These are phyloP conservation scores for Aspergillus glaucus DNA, from an alignment of 2,329 filamentous ascomycete genomes.

Conservation along the genomic window DNA sequence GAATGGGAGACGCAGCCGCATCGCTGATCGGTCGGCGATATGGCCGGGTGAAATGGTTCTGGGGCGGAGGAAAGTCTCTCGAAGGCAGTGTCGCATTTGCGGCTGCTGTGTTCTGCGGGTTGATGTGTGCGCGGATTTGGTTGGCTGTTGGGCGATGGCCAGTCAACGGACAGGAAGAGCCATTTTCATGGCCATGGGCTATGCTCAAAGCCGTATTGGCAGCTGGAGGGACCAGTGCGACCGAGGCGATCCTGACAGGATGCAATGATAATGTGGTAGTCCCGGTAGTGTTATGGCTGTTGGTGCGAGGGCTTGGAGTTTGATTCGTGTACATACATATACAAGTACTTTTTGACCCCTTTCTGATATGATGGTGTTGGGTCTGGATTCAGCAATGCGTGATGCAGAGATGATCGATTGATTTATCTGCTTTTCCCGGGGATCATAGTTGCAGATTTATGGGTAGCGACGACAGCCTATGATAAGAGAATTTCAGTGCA, in stretches of 20 bases:
- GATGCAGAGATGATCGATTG: too few relatives aligned
- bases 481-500: too few relatives aligned
- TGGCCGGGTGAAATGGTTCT: constrained; percentile 85
- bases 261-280: constrained; percentile 99
- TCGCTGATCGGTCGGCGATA: constrained; percentile 82
- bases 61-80: constrained; percentile 92
- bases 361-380: too few relatives aligned
- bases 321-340: constrained; percentile 9
- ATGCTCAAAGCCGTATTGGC: constrained; percentile 61
- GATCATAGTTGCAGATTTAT: too few relatives aligned
- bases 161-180: constrained; percentile 13
- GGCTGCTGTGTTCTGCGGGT: constrained; percentile 66
- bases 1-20: constrained; percentile 88
- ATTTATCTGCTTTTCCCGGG: too few relatives aligned
- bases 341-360: too few relatives aligned
- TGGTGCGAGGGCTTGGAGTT: constrained; percentile 66
- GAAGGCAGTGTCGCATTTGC: constrained; percentile 82
- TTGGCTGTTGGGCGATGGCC: constrained; percentile 68
- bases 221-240: constrained; percentile 75
- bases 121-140: constrained; percentile 67
- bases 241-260: constrained; percentile 90
- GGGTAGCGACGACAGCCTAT: too few relatives aligned
- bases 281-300: constrained; percentile 84
- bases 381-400: too few relatives aligned
- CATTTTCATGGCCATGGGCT: constrained; percentile 26